Percentiles rank a stretch among this genome's conserved stretches.
Conservation (phyloP, 2,329 filamentous ascomycete genomes). For the Tolypocladium cylindrosporum region DNA sequence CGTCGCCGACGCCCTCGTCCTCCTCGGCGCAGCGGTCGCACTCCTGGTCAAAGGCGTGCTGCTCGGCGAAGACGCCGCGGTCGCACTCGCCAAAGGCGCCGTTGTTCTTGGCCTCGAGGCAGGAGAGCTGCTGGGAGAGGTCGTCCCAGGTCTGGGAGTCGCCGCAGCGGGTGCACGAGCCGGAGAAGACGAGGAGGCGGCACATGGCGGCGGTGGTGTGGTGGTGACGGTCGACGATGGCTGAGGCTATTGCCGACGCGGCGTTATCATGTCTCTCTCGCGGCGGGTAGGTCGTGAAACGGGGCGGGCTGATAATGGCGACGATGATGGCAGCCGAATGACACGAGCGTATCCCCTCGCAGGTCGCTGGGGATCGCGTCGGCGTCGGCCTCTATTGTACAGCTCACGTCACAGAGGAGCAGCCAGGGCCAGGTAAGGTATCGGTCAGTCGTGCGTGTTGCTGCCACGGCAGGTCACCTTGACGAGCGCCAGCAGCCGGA, state of each 20-base stretch:
- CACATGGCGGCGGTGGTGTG: slow-evolving; percentile 25
- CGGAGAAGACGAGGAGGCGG: slow-evolving; percentile 33
- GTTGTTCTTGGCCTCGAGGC: slow-evolving; percentile 38
- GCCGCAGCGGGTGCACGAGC: slow-evolving; percentile 32
- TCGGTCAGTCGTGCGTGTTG: not conserved
- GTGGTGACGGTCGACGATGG: not conserved
- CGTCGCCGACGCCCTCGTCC: slow-evolving; percentile 30
- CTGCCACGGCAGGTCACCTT: not conserved
- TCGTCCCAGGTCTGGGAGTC: slow-evolving; percentile 31
- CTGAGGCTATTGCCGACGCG: not conserved
- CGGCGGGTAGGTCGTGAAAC: not conserved
- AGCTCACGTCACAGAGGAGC: not conserved
- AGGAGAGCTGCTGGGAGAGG: slow-evolving; percentile 34
- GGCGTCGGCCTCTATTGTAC: not conserved
- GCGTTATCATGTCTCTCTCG: not conserved
- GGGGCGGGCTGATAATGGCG: not conserved
- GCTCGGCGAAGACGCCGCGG: slow-evolving; percentile 28
- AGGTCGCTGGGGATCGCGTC: not conserved
- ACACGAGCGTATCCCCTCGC: not conserved
- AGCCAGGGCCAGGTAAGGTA: not conserved
- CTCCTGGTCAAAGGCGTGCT: slow-evolving; percentile 37
- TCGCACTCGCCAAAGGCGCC: slow-evolving; percentile 33
- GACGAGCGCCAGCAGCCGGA: not conserved
- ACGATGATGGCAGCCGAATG: not conserved
- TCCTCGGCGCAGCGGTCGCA: slow-evolving; percentile 32